Conservation (phyloP, 2,329 filamentous ascomycete species). For the Beauveria caledonica region DNA sequence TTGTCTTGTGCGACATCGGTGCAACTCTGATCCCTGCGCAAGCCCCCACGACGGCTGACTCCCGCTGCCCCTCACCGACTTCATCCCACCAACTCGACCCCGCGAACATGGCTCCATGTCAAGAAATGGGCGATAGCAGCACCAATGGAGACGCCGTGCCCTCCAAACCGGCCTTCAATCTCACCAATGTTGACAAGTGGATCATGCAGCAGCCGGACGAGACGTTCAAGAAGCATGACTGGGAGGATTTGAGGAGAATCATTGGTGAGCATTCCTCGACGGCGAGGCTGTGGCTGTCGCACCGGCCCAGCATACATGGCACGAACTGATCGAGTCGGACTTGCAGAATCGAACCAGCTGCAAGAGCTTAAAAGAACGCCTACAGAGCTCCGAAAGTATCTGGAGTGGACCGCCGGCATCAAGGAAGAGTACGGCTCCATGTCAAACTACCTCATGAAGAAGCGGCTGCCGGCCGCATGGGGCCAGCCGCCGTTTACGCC, state of each 20-base stretch:
- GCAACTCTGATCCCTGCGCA: not conserved
- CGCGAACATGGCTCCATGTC: not conserved
- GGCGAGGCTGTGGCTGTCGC: not conserved
- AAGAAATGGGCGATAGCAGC: constrained; percentile 32
- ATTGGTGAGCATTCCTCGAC: constrained; percentile 40
- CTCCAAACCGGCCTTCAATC: constrained; percentile 42
- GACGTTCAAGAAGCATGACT: constrained; percentile 61
- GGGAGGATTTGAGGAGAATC: constrained; percentile 63
- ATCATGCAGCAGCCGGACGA: constrained; percentile 58
- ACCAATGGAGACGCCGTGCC: constrained; percentile 16
- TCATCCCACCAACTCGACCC: not conserved
- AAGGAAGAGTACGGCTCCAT: constrained; percentile 70
- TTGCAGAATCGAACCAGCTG: constrained; percentile 50
- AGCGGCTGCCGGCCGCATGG: constrained; percentile 64
- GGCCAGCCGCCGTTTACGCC: constrained; percentile 48
- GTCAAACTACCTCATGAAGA: constrained; percentile 65
- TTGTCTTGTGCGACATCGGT: not conserved
- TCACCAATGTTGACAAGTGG: constrained; percentile 51
- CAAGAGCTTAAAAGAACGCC: constrained; percentile 71
- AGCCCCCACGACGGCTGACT: not conserved
- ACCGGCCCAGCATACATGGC: not conserved
- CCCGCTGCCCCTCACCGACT: constrained; percentile 3
- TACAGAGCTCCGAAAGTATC: constrained; percentile 71
- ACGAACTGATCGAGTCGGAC: not conserved
- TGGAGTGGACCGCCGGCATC: constrained; percentile 64